Percentiles rank a stretch among this genome's conserved stretches.
These are phyloP conservation scores for Protomyces macrosporus DNA, from an alignment of 1,139 yeast genomes.

Conservation along the genomic window DNA sequence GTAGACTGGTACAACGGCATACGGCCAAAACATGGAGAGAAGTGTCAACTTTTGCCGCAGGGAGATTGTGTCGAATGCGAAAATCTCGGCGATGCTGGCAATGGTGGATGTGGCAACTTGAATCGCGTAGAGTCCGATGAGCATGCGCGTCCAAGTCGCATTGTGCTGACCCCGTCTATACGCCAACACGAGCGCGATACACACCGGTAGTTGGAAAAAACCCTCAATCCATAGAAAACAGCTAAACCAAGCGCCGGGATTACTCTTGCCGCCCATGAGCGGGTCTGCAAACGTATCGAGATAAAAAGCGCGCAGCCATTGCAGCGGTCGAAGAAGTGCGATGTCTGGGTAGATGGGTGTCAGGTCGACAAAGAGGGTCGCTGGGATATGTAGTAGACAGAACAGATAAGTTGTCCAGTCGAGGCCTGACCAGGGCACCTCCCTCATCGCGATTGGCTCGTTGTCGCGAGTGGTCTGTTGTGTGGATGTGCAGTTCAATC, in stretches of 20 bases:
- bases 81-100: slow-evolving; percentile 9
- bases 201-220: slow-evolving; percentile 5
- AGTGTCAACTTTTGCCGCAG: not conserved
- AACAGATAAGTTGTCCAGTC: not conserved
- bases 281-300: slow-evolving; percentile 7
- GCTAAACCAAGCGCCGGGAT: slow-evolving; percentile 21
- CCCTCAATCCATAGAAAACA: slow-evolving; percentile 12
- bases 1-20: not conserved
- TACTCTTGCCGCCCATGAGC: slow-evolving; percentile 3
- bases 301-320: slow-evolving; percentile 1
- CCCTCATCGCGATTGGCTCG: not conserved
- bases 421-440: not conserved
- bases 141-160: slow-evolving; percentile 4
- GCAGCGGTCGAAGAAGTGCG: not conserved
- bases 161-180: not conserved
- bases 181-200: slow-evolving; percentile 1
- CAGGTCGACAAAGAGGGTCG: slow-evolving; percentile 14
- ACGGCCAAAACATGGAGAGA: slow-evolving; percentile 7
- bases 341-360: slow-evolving; percentile 5
- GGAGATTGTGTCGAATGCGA: slow-evolving; percentile 1
- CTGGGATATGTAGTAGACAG: slow-evolving; percentile 13
- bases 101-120: slow-evolving; percentile 17
- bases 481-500: not conserved
- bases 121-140: not conserved
- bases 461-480: not conserved